Percentiles rank a stretch among this genome's conserved stretches.
phyloP scores from a whole-genome alignment of 306 rosid species.

The Quercus variabilis region DNA sequence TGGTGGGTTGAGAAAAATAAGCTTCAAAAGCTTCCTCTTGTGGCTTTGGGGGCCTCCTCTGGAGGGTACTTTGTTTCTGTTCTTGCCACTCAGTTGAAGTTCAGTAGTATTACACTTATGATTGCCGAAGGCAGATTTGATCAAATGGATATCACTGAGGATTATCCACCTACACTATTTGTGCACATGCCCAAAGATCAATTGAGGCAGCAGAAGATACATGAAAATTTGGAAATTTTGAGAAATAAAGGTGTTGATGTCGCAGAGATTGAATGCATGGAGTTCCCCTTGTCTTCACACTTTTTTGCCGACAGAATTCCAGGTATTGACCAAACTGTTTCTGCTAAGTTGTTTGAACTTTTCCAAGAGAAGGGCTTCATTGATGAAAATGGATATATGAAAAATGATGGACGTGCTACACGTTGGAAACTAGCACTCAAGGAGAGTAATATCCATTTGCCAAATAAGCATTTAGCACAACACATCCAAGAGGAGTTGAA shows the following conservation, averaged over 20 bases:
- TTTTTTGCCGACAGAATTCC: slow-evolving; percentile 73
- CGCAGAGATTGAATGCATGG: slow-evolving; percentile 73
- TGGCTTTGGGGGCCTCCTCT: slow-evolving; percentile 91
- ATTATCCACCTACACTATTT: slow-evolving; percentile 77
- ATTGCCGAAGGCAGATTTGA: slow-evolving; percentile 86
- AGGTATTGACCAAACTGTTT: slow-evolving; percentile 55
- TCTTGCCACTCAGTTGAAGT: slow-evolving; percentile 59
- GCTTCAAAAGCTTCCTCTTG: slow-evolving; percentile 67
- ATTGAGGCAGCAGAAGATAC: slow-evolving; percentile 63
- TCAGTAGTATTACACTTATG: slow-evolving; percentile 65
- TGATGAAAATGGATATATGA: slow-evolving; percentile 74
- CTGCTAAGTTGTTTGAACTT: slow-evolving; percentile 53
- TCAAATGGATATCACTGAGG: slow-evolving; percentile 42
- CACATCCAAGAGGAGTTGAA: slow-evolving; percentile 87
- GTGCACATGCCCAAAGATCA: slow-evolving; percentile 95
- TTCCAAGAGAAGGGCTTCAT: slow-evolving; percentile 62
- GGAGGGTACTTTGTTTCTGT: slow-evolving; percentile 88
- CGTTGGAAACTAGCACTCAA: slow-evolving; percentile 53
- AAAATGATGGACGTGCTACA: slow-evolving; percentile 65
- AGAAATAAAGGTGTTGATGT: slow-evolving; percentile 62
- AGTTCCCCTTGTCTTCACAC: slow-evolving; percentile 57
- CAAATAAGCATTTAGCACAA: slow-evolving; percentile 43
- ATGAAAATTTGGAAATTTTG: slow-evolving; percentile 41
- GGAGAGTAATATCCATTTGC: slow-evolving; percentile 34
- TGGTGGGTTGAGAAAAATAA: slow-evolving; percentile 70